These are phyloP conservation scores for Aschersonia sp. DNA, from an alignment of 2,329 filamentous ascomycete genomes.

Conservation along the genomic window DNA sequence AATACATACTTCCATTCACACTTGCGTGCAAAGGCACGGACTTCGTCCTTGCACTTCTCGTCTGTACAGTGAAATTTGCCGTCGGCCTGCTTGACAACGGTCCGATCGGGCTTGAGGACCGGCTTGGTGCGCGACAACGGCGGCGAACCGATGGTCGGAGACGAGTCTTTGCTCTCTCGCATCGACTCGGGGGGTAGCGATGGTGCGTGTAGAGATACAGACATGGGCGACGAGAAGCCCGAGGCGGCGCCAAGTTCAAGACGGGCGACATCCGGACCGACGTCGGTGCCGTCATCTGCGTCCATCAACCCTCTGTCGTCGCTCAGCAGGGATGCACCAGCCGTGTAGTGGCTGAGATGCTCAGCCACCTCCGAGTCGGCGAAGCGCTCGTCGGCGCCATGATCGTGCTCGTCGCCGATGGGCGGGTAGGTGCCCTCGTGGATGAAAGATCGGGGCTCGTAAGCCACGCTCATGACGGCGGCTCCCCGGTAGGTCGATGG, in stretches of 20 bases:
- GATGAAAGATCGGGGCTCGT: conserved; percentile 33
- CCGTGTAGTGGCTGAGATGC: conserved; percentile 27
- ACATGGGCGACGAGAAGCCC: conserved; percentile 19
- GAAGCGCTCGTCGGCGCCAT: conserved; percentile 24
- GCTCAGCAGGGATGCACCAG: conserved; percentile 14
- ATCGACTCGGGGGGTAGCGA: conserved; percentile 15
- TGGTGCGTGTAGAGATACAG: conserved; percentile 15
- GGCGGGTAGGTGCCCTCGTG: conserved; percentile 32
- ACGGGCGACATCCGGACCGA: conserved; percentile 19
- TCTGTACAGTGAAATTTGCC: conserved; percentile 69
- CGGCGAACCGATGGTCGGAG: conserved; percentile 17
- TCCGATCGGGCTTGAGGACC: conserved; percentile 44
- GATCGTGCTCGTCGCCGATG: conserved; percentile 29
- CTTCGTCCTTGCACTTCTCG: conserved; percentile 50
- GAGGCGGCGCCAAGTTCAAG: conserved; percentile 21
- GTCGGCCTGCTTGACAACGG: conserved; percentile 46
- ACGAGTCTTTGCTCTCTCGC: conserved; percentile 19
- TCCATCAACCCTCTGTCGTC: conserved; percentile 17
- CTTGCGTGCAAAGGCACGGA: conserved; percentile 59
- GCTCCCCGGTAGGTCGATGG: conserved; percentile 7
- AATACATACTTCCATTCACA: conserved; percentile 87
- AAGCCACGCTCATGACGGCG: conserved; percentile 35
- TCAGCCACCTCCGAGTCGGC: conserved; percentile 28
- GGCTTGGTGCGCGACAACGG: conserved; percentile 30
- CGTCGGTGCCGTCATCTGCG: conserved; percentile 20